These are phyloP conservation scores for Suillus weaverae DNA, from an alignment of 768 basidiomycete species.

Conservation along the genomic window DNA sequence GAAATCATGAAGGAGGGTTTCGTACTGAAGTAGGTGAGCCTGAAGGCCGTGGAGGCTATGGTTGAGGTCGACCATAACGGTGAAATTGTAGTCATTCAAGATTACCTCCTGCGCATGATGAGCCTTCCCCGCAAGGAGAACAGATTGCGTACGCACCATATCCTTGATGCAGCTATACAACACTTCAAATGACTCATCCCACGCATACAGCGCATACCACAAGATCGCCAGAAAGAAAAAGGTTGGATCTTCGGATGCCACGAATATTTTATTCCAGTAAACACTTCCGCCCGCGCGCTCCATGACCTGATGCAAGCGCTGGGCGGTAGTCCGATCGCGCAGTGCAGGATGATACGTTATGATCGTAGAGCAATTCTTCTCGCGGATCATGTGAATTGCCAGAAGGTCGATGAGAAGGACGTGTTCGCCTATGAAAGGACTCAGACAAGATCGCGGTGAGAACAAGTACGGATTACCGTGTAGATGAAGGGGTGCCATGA, in stretches of 20 bases:
- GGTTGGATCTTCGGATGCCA: constrained; percentile 40
- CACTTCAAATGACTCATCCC: constrained; percentile 51
- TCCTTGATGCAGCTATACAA: constrained; percentile 47
- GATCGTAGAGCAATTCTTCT: constrained; percentile 23
- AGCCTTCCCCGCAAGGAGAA: background rate
- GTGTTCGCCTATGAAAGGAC: constrained; percentile 13
- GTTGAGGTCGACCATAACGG: constrained; percentile 46
- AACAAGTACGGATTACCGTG: background rate
- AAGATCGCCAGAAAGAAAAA: constrained; percentile 47
- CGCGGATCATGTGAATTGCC: constrained; percentile 40
- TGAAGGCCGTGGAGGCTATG: constrained; percentile 53
- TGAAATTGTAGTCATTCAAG: constrained; percentile 39
- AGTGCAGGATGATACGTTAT: constrained; percentile 37
- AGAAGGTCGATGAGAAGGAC: constrained; percentile 38
- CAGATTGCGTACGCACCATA: constrained; percentile 39
- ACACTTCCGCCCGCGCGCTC: constrained; percentile 35
- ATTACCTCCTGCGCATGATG: background rate
- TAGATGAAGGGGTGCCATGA: background rate
- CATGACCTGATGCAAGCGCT: constrained; percentile 28
- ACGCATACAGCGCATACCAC: constrained; percentile 55
- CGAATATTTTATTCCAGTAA: constrained; percentile 20
- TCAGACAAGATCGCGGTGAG: background rate
- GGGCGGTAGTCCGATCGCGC: constrained; percentile 27
- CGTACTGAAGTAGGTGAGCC: constrained; percentile 52
- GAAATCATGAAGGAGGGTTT: constrained; percentile 49